These are phyloP conservation scores for Fusarium neocosmosporiellum DNA, from an alignment of 2,329 filamentous ascomycete genomes.

Conservation along the genomic window DNA sequence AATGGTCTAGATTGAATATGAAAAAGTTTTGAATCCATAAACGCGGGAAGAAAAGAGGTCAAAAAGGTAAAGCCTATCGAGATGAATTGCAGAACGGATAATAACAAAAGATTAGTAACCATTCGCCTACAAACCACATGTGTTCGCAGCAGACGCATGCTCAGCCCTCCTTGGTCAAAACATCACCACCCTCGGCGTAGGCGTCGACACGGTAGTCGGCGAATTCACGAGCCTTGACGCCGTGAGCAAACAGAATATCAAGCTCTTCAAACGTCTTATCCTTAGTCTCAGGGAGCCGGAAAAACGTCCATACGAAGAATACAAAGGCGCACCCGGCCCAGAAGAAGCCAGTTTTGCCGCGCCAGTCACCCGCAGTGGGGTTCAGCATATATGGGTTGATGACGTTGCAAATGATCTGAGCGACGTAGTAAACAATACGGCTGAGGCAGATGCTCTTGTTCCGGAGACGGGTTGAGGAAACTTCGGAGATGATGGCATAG, in stretches of 20 bases:
- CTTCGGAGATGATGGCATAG: constrained; percentile 54
- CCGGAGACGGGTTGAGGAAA: constrained; percentile 51
- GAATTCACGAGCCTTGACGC: constrained; percentile 54
- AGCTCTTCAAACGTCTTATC: constrained; percentile 61
- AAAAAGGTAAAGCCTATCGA: neutral
- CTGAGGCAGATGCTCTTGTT: constrained; percentile 53
- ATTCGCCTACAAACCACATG: neutral
- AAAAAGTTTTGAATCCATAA: neutral
- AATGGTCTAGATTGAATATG: neutral
- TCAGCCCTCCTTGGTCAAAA: constrained; percentile 4
- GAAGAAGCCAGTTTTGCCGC: constrained; percentile 53
- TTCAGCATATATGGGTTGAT: constrained; percentile 45
- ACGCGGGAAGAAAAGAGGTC: neutral
- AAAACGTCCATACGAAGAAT: constrained; percentile 60
- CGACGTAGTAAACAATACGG: constrained; percentile 42
- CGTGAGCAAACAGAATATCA: constrained; percentile 62
- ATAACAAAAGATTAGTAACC: neutral
- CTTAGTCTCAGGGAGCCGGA: constrained; percentile 62
- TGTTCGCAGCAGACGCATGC: neutral
- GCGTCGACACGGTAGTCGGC: constrained; percentile 48
- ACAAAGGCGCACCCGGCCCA: constrained; percentile 50
- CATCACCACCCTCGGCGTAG: constrained; percentile 21
- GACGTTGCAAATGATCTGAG: constrained; percentile 40
- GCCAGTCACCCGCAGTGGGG: constrained; percentile 43
- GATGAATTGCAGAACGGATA: neutral